phyloP scores from a whole-genome alignment of 2,329 filamentous ascomycete species.

The Trichoderma oligosporum region DNA sequence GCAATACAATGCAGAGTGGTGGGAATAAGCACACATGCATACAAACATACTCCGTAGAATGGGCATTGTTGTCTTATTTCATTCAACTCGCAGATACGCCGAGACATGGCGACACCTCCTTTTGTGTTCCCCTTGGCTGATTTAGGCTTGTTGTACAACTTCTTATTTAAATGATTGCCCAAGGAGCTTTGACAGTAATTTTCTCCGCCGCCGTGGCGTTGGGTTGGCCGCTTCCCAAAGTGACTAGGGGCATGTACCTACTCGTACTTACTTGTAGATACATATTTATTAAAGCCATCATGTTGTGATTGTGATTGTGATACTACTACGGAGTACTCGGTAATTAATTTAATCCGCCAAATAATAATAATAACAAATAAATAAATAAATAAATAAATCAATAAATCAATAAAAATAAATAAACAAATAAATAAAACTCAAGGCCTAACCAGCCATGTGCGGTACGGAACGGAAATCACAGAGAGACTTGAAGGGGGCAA shows the following conservation, averaged over 20 bases:
- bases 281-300: too few species aligned
- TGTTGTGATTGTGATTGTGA: too few species aligned
- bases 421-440: background rate
- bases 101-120: constrained; percentile 22
- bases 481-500: too few species aligned
- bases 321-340: too few species aligned
- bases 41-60: too few species aligned
- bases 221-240: background rate
- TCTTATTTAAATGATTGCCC: too few species aligned
- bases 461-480: too few species aligned
- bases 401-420: background rate
- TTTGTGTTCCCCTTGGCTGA: background rate
- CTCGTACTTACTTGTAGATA: too few species aligned
- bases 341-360: background rate
- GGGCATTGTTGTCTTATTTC: background rate
- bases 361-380: background rate
- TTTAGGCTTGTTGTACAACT: background rate
- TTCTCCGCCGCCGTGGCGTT: constrained; percentile 7
- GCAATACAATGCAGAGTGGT: background rate
- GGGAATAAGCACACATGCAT: background rate
- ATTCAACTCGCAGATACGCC: constrained; percentile 19
- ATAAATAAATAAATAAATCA: too few species aligned
- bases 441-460: too few species aligned
- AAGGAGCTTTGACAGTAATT: background rate
- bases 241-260: too few species aligned